Base-by-base conservation (phyloP, 148 eudicot genomes). In the Rhododendron ovatum region DNA sequence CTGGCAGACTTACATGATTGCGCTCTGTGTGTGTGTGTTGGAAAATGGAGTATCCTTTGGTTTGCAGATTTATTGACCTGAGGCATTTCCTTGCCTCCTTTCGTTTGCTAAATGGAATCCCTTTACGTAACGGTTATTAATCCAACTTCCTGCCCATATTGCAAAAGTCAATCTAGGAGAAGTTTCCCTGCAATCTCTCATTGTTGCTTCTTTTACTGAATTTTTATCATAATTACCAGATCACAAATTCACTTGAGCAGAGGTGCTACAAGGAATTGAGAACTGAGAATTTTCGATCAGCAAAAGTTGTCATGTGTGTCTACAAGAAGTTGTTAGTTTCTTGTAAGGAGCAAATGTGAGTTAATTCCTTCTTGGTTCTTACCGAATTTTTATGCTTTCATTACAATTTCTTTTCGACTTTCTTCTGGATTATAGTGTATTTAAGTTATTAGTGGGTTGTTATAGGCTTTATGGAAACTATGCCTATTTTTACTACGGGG, bases 281-380 rank as follows among this genome's bases (percentile, higher is more conserved):
- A 71, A 87, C 53, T 83, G 95, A 92, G 85, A 97, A 95, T 82
- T 94, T 88, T 83, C 90, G 86, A 59, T 89, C 92, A 8, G 96
- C 92, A 53, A 97, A 94, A 90, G 84, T 91, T 86, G 96, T 94
- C 86, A 91, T 93, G 94, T 90, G 88, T 69, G 90, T 97, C 79
- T 97, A 95, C 92, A 92, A 88, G 92, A 98, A 96, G 86, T 87
- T 98, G 88, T 83, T 95, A 88, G 67, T 88, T 41, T 87, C 96
- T 74, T 98, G 99, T 87, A 96, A 90, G 91, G 99, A 98, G 81
- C 98, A 96, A 93, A 91, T 98, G 99, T 98, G 89, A 90, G 99
- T 90, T 86, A 51, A 74, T 45, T 80, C 79, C 76, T 69, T 24
- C 65, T 59, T 59, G 65, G 7, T 59, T 59, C 78, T 78, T 37